Evolutionary conservation across 805 yeast species (phyloP), one percentile per base, ranked within the genome.

Genomic region (Cyberlindnera petersonii): DNA sequence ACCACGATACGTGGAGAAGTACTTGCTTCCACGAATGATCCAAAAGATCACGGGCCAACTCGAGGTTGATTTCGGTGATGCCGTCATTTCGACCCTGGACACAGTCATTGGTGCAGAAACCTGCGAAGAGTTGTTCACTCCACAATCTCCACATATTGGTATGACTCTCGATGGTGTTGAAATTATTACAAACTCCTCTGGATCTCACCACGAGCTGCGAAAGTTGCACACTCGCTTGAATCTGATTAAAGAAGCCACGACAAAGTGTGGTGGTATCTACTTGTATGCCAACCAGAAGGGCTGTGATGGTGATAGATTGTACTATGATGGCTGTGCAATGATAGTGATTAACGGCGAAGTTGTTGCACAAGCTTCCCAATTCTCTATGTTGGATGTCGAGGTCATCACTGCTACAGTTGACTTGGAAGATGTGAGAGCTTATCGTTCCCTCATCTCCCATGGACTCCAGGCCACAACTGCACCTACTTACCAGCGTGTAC

Each of bases 101-200:
- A 87, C 98, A 0, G 80, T 83, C 31, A 71, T 93, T 40, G 99
- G 99, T n/a, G 86, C 91, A 31, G 99, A 93, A 63, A 94, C 99
- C 0, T 93, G 99, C 61, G 99, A 93, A 60, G 99, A 93, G 62
- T 69, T 93, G 41, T 93, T 93, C 62, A 93, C 99, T 0, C 98
- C 99, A 1, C 82, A 86, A 48, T 80, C 96, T 4, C 98, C 99
- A 4, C 96, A 91, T 61, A 85, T 93, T 40, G 77, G 78, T 15
- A 80, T 91, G 86, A 76, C 96, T 0, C 66, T 93, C 24, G 97
- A 88, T 60, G 99, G 99, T 30, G 95, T 91, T n/a, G 99, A 93
- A 62, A 89, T 93, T 53, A 73, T 93, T 57, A 88, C 97, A 30
- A 93, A 93, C 59, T 87, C 97, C 0, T 82, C 94, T 5, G 99